Base-by-base conservation (phyloP, 352 stramenopile species). In the Phytopythium delawarense region DNA sequence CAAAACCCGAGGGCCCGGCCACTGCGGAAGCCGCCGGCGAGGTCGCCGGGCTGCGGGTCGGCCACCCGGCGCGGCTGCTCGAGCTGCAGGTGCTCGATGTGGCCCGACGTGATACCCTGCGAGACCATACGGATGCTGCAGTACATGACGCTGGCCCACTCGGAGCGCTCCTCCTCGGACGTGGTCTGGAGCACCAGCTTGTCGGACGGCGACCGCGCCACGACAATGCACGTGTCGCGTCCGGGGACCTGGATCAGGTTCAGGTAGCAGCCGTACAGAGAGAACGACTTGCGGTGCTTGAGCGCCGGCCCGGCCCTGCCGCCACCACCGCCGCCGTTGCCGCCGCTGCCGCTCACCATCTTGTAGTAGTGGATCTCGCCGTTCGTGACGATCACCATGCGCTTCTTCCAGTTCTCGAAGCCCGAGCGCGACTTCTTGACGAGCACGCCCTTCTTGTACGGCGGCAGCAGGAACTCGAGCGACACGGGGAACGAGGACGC, bases 121-220 rank as follows among this genome's bases (percentile, higher is more conserved):
- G 85, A 92, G 18, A 91, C 83, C 75, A 96, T 90, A 59, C 84
- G 81, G 61, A 96, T 96, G 63, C 74, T 91, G 74, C 87, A 96
- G 71, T 94, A 92, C 51, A 96, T 81, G 42, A 91, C 78, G 55
- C 85, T 94, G 25, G 85, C 85, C 87, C 87, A 96, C 62, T 93
- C 85, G 63, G 94, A 77, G n/a, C 85, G 84, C 61, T 96, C 84
- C n/a, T 85, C 74, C 32, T 90, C 73, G 4, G 75, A 77, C 32
- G 64, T 66, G 9, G 80, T 81, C 64, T 94, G 73, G 35, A 96
- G 67, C 55, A 96, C 85, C 21, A 96, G 65, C 63, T 96, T 96
- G 68, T 96, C 87, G 6, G 80, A 88, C 32, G 87, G 87, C 4
- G 87, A 96, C 3, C 87, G 87, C 12, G 84, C 87, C 15, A 96